A percentile compares a stretch with the other conserved stretches of the same genome.
These are phyloP conservation scores for Phytophthora podocarpi DNA, from an alignment of 352 stramenopile genomes.

Conservation along the genomic window DNA sequence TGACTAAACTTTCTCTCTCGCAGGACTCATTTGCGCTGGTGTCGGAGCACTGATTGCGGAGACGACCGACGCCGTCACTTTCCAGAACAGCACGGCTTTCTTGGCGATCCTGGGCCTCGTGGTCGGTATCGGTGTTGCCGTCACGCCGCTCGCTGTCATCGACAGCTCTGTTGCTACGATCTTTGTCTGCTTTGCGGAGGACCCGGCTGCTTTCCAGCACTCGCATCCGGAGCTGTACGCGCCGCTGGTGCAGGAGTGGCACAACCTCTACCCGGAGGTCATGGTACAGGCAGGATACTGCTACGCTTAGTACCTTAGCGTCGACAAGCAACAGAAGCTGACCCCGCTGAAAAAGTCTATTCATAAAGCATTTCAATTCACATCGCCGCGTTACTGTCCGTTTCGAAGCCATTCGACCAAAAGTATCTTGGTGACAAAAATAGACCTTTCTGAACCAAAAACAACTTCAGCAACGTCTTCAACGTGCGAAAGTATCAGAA, in stretches of 20 bases:
- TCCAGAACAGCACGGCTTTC: conserved; percentile 76
- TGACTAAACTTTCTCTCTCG: conserved; percentile 1
- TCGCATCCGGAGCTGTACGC: conserved; percentile 86
- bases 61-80: conserved; percentile 52
- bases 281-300: conserved; percentile 90
- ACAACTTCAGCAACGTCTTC: neutral
- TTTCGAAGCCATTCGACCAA: neutral
- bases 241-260: conserved; percentile 84
- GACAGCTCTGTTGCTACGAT: conserved; percentile 95
- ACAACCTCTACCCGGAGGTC: conserved; percentile 88
- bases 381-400: neutral
- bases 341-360: neutral
- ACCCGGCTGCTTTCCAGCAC: conserved; percentile 78
- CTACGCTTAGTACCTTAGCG: conserved; percentile 56
- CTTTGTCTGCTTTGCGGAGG: conserved; percentile 97
- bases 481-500: no score
- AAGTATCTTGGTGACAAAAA: conserved; percentile 11
- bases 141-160: conserved; percentile 92
- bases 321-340: neutral
- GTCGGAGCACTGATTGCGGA: conserved; percentile 59
- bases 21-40: conserved; percentile 77
- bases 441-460: neutral
- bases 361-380: conserved; percentile 1
- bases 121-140: conserved; percentile 86
- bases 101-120: conserved; percentile 88